Conservation (phyloP, 495 filamentous ascomycete species). For the Hypoxylon fuscum region DNA sequence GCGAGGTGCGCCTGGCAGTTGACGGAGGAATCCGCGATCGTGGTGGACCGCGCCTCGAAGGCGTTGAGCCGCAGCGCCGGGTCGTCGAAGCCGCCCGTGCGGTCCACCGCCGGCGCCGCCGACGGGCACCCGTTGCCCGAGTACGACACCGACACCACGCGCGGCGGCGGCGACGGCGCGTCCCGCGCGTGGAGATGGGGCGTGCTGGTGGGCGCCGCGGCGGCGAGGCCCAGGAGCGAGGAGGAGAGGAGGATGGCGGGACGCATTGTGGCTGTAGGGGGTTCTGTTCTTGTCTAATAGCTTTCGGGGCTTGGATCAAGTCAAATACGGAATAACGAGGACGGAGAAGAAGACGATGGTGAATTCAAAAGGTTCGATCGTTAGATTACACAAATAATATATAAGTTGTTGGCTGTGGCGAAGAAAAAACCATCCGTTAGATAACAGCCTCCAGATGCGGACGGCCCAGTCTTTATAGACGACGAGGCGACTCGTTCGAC, state of each 20-base stretch:
- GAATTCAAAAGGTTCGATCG: slow-evolving; percentile 7
- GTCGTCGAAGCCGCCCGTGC: slow-evolving; percentile 47
- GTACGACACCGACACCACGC: slow-evolving; percentile 48
- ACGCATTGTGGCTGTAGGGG: slow-evolving; percentile 38
- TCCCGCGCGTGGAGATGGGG: slow-evolving; percentile 24
- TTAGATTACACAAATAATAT: slow-evolving; percentile 14
- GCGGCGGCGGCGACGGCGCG: slow-evolving; percentile 34
- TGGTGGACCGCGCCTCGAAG: slow-evolving; percentile 46
- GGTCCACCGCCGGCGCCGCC: slow-evolving; percentile 42
- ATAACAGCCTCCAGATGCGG: slow-evolving; percentile 6
- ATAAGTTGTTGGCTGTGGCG: too few relatives aligned
- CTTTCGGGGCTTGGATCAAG: neutral
- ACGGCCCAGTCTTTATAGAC: slow-evolving; percentile 29
- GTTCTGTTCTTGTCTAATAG: slow-evolving; percentile 1
- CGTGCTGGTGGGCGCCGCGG: slow-evolving; percentile 30
- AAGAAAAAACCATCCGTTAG: neutral
- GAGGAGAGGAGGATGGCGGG: slow-evolving; percentile 28
- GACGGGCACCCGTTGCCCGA: slow-evolving; percentile 52
- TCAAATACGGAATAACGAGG: neutral
- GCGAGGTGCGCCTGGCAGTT: slow-evolving; percentile 55
- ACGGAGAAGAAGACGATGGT: neutral
- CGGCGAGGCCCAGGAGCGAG: slow-evolving; percentile 40
- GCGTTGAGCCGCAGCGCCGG: slow-evolving; percentile 45
- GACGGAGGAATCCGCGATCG: slow-evolving; percentile 38
- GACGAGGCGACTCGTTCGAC: slow-evolving; percentile 21